Evolutionary conservation across 2,329 filamentous ascomycete species (phyloP).

Genomic region (Monosporascus sp.): DNA sequence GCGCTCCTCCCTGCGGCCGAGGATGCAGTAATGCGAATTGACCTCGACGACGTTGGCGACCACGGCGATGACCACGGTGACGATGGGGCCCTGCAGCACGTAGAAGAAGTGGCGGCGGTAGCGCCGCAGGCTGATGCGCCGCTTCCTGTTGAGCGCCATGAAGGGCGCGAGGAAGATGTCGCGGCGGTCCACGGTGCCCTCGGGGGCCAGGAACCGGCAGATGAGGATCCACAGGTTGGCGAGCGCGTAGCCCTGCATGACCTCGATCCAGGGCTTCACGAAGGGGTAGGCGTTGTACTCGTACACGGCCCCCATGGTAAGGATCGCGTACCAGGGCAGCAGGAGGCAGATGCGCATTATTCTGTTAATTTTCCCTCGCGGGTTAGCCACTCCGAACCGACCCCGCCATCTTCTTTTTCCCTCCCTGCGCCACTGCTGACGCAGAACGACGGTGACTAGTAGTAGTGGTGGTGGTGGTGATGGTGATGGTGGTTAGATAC

Average conservation of each 20-base stretch:
- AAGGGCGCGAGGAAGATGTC: slow-evolving; percentile 32
- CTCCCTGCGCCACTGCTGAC: too few relatives aligned
- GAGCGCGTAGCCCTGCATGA: slow-evolving; percentile 34
- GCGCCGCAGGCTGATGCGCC: background rate
- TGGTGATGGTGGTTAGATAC: background rate
- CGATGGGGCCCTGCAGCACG: slow-evolving; percentile 35
- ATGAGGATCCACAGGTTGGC: slow-evolving; percentile 39
- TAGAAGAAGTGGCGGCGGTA: slow-evolving; percentile 28
- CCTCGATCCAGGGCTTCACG: slow-evolving; percentile 22
- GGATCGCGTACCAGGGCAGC: slow-evolving; percentile 34
- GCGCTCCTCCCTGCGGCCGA: slow-evolving; percentile 19
- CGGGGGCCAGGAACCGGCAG: slow-evolving; percentile 32
- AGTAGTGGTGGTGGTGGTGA: background rate
- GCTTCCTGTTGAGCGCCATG: slow-evolving; percentile 14
- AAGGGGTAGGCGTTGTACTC: too few relatives aligned
- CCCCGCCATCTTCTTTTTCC: too few relatives aligned
- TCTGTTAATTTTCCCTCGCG: slow-evolving; percentile 7
- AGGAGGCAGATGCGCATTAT: slow-evolving; percentile 37
- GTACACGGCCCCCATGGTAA: too few relatives aligned
- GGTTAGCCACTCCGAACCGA: too few relatives aligned
- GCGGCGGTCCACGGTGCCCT: slow-evolving; percentile 21
- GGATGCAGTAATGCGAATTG: slow-evolving; percentile 25
- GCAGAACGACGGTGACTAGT: too few relatives aligned
- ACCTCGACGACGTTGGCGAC: slow-evolving; percentile 24
- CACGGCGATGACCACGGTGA: slow-evolving; percentile 36